Evolutionary conservation across 2,329 filamentous ascomycete genomes (phyloP), one percentile per base, ranked within the genome.

Genomic region (Neofusicoccum parvum): DNA sequence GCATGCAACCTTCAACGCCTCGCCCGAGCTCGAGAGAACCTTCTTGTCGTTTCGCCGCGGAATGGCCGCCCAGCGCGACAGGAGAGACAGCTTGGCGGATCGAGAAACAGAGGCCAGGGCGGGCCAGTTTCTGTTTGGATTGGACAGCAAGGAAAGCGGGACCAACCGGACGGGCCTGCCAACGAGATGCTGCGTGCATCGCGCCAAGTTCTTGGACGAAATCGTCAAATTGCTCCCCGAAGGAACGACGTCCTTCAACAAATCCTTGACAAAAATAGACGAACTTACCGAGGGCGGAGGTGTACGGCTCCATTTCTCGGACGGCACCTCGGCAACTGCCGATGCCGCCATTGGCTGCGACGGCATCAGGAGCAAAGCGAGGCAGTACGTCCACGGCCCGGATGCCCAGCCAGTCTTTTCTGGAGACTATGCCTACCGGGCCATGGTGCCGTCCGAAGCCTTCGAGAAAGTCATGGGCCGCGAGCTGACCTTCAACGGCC

Each of bases 171-270:
- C 72, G 12, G 58, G 66, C 43, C 69, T 69, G 20, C 60, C 69
- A 34, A 17, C 58, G 27, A 58, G 64, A 20, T 69, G 71, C 23
- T 68, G 71, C 9, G 71, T 74, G 36, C 71, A 73, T 45, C 59
- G 72, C n/a, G 72, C 72, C 7, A 64, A 69, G 23, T 69, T 72
- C 7, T 60, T 74, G 2, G 69, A 71, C 20, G 70, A 70, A 58
- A 64, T 74, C 32, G 65, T 72, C 6, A 67, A 67, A 3, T 48
- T 74, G 5, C 51, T 73, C 5, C 70, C 71, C 9, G 48, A 65
- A 1, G 67, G 62, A 12, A 68, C 69, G 3, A 69, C 69, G 15
- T 69, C 62, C 14, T 73, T 73, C 50, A 49, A 65, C 6, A 74
- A 73, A 53, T 67, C 51, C 37, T 70, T 73, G 46, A 53, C 67